These are phyloP conservation scores for Coemansia sp. DNA, from an alignment of 192 early-diverging fungal species.

Conservation along the genomic window DNA sequence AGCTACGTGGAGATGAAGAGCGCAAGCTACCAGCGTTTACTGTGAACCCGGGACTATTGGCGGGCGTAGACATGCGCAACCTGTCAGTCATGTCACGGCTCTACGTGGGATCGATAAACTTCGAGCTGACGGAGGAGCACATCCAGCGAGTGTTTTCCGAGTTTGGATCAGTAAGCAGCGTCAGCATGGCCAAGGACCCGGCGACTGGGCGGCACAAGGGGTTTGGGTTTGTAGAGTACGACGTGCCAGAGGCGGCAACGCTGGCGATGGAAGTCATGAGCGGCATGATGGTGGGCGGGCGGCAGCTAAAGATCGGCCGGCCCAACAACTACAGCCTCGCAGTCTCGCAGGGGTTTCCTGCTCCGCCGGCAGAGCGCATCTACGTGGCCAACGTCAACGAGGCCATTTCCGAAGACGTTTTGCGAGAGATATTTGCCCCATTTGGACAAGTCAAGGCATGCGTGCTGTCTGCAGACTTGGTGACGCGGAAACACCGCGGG, in stretches of 20 bases:
- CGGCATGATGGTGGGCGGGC: slow-evolving; percentile 76
- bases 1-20: slow-evolving; percentile 18
- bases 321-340: slow-evolving; percentile 77
- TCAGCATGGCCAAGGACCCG: slow-evolving; percentile 80
- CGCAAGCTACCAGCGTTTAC: slow-evolving; percentile 12
- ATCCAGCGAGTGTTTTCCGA: slow-evolving; percentile 73
- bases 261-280: slow-evolving; percentile 79
- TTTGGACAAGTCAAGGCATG: slow-evolving; percentile 77
- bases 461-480: slow-evolving; percentile 64
- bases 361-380: slow-evolving; percentile 63
- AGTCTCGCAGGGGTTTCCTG: slow-evolving; percentile 60
- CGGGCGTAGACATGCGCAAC: slow-evolving; percentile 43
- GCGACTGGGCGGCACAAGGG: slow-evolving; percentile 72
- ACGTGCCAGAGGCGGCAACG: slow-evolving; percentile 79
- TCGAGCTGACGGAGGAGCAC: slow-evolving; percentile 78
- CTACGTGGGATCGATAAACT: slow-evolving; percentile 84
- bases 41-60: slow-evolving; percentile 36
- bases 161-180: slow-evolving; percentile 71
- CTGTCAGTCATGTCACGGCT: slow-evolving; percentile 56
- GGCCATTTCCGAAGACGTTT: slow-evolving; percentile 67
- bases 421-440: slow-evolving; percentile 75
- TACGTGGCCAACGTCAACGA: slow-evolving; percentile 85
- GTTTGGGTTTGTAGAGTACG: slow-evolving; percentile 89
- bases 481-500: slow-evolving; percentile 68
- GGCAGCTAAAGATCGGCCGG: slow-evolving; percentile 75